A percentile compares a stretch with the other conserved stretches of the same genome.
These are phyloP conservation scores for Coelastrella sp. DNA, from an alignment of 139 green algal genomes.

Conservation along the genomic window DNA sequence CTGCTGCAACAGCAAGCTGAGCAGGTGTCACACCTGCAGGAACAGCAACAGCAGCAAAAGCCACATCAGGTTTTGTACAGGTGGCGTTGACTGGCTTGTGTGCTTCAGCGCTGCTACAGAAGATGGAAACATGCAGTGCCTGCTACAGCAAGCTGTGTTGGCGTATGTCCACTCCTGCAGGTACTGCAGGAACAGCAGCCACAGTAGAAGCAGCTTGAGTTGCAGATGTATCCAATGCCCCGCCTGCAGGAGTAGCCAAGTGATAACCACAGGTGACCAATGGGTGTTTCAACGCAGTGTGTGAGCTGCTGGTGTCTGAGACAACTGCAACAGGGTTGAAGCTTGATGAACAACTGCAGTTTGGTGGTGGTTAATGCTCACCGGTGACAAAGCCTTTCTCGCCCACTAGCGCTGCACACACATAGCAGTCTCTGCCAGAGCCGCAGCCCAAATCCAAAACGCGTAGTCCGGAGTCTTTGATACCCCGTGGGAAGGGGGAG, in stretches of 20 bases:
- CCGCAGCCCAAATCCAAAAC: slow-evolving; percentile 84
- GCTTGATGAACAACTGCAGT: too few relatives aligned
- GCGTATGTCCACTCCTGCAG: not conserved
- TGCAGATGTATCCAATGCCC: not conserved
- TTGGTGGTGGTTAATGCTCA: not conserved
- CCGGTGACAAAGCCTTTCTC: slow-evolving; percentile 77
- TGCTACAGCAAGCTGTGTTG: too few relatives aligned
- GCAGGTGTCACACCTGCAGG: not conserved
- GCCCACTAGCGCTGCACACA: slow-evolving; percentile 90
- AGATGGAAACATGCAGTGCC: too few relatives aligned
- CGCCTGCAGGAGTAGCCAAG: not conserved
- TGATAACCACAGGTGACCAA: not conserved
- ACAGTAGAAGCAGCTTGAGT: not conserved
- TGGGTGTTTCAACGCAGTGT: too few relatives aligned
- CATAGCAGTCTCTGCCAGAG: slow-evolving; percentile 95
- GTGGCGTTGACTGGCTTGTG: too few relatives aligned
- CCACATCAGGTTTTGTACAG: too few relatives aligned
- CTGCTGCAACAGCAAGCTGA: too few relatives aligned
- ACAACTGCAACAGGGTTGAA: too few relatives aligned
- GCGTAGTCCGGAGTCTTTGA: slow-evolving; percentile 68
- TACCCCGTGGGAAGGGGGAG: slow-evolving; percentile 90
- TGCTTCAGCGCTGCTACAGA: too few relatives aligned
- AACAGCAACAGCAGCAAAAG: slow-evolving; percentile 2
- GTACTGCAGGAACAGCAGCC: not conserved
- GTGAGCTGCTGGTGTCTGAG: not conserved